Evolutionary conservation across 352 stramenopile genomes (phyloP).

Genomic region (Pythium monospermum): DNA sequence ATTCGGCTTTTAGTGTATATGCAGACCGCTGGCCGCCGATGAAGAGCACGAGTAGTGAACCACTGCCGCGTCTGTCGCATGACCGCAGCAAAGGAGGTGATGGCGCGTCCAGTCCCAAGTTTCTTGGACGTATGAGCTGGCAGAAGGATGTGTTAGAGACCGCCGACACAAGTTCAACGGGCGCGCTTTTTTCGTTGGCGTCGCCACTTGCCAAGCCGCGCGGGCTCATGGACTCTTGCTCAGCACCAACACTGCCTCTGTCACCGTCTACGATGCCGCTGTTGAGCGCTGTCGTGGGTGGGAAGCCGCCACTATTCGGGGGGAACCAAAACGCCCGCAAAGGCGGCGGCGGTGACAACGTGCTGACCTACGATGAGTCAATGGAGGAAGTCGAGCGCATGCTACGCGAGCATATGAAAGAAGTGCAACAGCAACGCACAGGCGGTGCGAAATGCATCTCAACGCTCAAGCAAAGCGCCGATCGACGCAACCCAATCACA

Average conservation of each 20-base stretch:
- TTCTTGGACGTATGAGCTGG: conserved; percentile 53
- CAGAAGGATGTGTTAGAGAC: conserved; percentile 42
- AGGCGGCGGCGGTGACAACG: background rate
- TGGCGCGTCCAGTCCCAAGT: conserved; percentile 15
- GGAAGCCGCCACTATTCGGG: background rate
- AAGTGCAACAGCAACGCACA: conserved; percentile 11
- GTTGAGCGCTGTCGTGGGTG: too few relatives aligned
- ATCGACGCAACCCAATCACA: conserved; percentile 8
- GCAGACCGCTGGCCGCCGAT: too few relatives aligned
- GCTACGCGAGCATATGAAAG: conserved; percentile 31
- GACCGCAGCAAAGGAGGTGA: background rate
- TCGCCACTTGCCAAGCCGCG: background rate
- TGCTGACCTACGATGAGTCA: conserved; percentile 35
- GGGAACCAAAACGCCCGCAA: background rate
- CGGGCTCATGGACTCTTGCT: background rate
- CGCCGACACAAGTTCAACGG: background rate
- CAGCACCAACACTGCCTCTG: background rate
- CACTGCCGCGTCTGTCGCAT: too few relatives aligned
- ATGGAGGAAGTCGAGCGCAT: conserved; percentile 50
- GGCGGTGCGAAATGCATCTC: conserved; percentile 18
- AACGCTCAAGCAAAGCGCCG: conserved; percentile 12
- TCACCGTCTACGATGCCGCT: background rate
- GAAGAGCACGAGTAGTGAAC: background rate
- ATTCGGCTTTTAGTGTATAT: too few relatives aligned
- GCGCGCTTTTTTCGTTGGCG: background rate